phyloP scores from a whole-genome alignment of 208 protist genomes.

The Porcisia hertigi region DNA sequence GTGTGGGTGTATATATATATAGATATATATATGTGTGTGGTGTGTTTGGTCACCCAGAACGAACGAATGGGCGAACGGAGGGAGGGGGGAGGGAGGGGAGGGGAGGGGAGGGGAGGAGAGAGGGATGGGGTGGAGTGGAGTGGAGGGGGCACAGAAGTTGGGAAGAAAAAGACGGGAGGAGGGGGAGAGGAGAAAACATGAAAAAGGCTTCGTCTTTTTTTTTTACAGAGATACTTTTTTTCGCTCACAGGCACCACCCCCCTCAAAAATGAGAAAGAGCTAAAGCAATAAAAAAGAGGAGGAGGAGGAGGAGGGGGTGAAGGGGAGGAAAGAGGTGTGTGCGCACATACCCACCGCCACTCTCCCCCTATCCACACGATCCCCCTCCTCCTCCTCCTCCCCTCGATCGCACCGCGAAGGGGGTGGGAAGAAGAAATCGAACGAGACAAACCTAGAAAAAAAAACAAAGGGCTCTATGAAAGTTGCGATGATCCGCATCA shows the following conservation, averaged over 20 bases:
- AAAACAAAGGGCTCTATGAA: too few species aligned
- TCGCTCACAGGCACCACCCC: too few species aligned
- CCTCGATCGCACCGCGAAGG: too few species aligned
- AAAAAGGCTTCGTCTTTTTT: background rate
- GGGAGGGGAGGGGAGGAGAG: too few species aligned
- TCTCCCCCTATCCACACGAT: too few species aligned
- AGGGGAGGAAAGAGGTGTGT: background rate
- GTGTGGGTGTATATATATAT: background rate
- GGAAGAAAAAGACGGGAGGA: background rate
- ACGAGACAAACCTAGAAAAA: too few species aligned
- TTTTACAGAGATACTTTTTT: background rate
- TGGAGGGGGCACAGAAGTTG: background rate
- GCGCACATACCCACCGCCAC: too few species aligned
- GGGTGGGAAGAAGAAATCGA: too few species aligned
- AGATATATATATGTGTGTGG: background rate
- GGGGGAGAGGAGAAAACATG: background rate
- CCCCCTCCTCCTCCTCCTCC: too few species aligned
- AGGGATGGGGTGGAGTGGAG: too few species aligned
- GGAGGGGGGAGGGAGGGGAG: too few species aligned
- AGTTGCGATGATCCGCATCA: too few species aligned
- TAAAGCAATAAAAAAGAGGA: background rate
- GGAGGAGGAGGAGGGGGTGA: background rate
- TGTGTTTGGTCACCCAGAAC: background rate
- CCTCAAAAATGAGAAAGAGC: background rate
- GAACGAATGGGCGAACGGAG: background rate